These are phyloP conservation scores for Phytopythium cucurbitacearum DNA, from an alignment of 352 stramenopile species.

Conservation along the genomic window DNA sequence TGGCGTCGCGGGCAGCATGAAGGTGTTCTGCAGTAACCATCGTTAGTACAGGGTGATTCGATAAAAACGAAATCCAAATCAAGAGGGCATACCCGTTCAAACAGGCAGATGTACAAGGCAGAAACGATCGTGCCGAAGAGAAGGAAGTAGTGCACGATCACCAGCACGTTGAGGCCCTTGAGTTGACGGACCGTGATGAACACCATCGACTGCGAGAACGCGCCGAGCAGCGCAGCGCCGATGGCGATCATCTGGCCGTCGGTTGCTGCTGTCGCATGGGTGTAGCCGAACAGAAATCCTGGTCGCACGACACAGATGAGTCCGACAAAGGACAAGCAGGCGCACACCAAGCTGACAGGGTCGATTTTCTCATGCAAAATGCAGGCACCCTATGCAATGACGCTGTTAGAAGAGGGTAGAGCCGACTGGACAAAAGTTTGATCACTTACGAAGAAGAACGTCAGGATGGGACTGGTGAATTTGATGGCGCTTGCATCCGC, in stretches of 20 bases:
- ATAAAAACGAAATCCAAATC: slow-evolving; percentile 1
- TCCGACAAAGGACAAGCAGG: slow-evolving; percentile 24
- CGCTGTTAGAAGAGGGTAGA: neutral
- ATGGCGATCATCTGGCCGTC: slow-evolving; percentile 24
- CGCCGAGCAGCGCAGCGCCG: slow-evolving; percentile 30
- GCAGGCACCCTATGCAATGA: slow-evolving; percentile 10
- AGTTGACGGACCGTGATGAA: slow-evolving; percentile 50
- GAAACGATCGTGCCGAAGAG: slow-evolving; percentile 39
- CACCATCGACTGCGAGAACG: slow-evolving; percentile 38
- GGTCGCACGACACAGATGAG: slow-evolving; percentile 41
- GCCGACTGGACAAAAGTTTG: neutral
- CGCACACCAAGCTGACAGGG: slow-evolving; percentile 20
- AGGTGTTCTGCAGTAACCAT: slow-evolving; percentile 5
- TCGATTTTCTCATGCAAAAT: slow-evolving; percentile 33
- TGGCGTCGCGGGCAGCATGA: slow-evolving; percentile 27
- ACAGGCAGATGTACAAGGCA: slow-evolving; percentile 27
- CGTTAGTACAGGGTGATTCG: slow-evolving; percentile 11
- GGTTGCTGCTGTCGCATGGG: slow-evolving; percentile 10
- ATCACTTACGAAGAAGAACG: slow-evolving; percentile 49
- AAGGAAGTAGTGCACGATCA: slow-evolving; percentile 62
- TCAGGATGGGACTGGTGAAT: slow-evolving; percentile 55
- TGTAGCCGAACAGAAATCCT: slow-evolving; percentile 32
- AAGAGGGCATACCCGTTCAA: slow-evolving; percentile 29
- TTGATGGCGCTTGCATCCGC: slow-evolving; percentile 62
- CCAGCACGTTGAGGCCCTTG: slow-evolving; percentile 35